Conservation (phyloP, 1,284 basidiomycete species). For the Blastosporella zonata region DNA sequence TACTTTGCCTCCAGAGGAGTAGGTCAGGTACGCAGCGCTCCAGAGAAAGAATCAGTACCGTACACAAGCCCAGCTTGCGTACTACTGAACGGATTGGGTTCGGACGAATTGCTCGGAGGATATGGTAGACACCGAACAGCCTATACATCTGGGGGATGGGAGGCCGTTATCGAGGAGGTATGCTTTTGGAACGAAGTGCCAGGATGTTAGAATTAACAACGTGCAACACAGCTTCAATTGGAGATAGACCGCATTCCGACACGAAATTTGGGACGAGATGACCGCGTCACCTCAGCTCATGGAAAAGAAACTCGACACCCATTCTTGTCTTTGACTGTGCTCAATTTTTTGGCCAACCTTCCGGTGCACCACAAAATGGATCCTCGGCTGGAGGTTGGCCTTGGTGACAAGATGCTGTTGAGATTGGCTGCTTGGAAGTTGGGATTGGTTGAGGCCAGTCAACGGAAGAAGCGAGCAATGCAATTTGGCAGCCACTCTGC, state of each 20-base stretch:
- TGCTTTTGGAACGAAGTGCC: neutral
- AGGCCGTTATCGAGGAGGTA: slow-evolving; percentile 79
- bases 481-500: slow-evolving; percentile 95
- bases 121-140: slow-evolving; percentile 88
- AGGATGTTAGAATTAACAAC: neutral
- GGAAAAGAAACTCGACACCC: slow-evolving; percentile 91
- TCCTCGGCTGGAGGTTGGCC: slow-evolving; percentile 59
- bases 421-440: slow-evolving; percentile 65
- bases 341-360: slow-evolving; percentile 69
- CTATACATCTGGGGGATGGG: slow-evolving; percentile 67
- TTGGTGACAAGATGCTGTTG: slow-evolving; percentile 88
- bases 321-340: slow-evolving; percentile 79
- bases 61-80: slow-evolving; percentile 82
- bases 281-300: slow-evolving; percentile 85
- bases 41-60: slow-evolving; percentile 34
- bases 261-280: slow-evolving; percentile 92
- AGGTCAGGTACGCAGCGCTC: slow-evolving; percentile 49
- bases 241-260: slow-evolving; percentile 90
- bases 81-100: slow-evolving; percentile 88
- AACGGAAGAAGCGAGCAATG: slow-evolving; percentile 89
- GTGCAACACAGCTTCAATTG: slow-evolving; percentile 69
- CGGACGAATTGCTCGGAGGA: slow-evolving; percentile 94
- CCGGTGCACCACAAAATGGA: slow-evolving; percentile 84
- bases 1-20: slow-evolving; percentile 88
- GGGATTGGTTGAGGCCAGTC: slow-evolving; percentile 68